Evolutionary conservation across 164 flowering plant genomes (phyloP), one percentile per base, ranked within the genome.

Genomic region (Buxus sempervirens): DNA sequence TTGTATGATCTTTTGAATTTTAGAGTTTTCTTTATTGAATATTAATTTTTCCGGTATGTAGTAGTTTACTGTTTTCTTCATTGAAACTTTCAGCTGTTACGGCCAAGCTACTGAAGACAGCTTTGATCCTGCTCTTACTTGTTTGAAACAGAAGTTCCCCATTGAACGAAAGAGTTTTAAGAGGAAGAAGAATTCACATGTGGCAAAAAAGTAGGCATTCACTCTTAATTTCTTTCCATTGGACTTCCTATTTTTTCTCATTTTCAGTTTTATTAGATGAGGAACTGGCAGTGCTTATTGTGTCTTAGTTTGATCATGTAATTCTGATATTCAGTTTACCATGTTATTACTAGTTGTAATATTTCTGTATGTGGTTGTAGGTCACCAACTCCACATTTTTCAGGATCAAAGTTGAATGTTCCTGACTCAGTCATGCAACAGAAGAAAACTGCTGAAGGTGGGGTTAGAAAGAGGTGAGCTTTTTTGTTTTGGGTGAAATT

Each of bases 391-490:
- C 32, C 32, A 18, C 60, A 2, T 61, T 61, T 75, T 15, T 75
- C 51, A 78, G 84, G 89, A 75, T 76, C 81, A 54, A 74, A 63
- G 41, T 62, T 76, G 32, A 18, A 70, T 28, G 22, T n/a, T 27
- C 62, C 76, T 56, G 66, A 63, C 48, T 60, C 82, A 36, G 49
- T 28, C 54, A 20, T 60, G 59, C 75, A 27, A 55, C 80, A 70
- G 21, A 82, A 73, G 77, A 83, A 73, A 76, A 53, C 51, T 49
- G 41, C 64, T 69, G 86, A 73, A n/a, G 77, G 86, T 63, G 73
- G 74, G 59, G 64, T 70, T 15, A 89, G 69, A 77, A 89, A 76
- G 75, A 87, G 93, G 97, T 84, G 32, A 64, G 54, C 38, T 32
- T 57, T 62, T 18, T 60, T 26, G 20, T 62, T n/a, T n/a, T n/a